phyloP scores from a whole-genome alignment of 1,284 basidiomycete species.

The Ustilago nuda region DNA sequence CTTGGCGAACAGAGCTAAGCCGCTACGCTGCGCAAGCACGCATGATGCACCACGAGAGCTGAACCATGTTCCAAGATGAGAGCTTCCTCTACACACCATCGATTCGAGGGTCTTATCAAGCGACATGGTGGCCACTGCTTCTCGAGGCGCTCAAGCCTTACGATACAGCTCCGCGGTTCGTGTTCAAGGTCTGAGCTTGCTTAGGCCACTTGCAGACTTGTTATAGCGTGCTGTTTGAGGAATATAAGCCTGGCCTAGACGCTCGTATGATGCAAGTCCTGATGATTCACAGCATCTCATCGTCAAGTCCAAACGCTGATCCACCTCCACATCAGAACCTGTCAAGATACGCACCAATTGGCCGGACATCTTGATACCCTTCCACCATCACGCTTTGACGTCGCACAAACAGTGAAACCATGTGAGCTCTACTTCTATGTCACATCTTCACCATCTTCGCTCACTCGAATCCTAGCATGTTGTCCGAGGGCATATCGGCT shows the following conservation, averaged over 20 bases:
- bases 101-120: constrained; percentile 36
- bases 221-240: neutral
- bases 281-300: neutral
- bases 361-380: neutral
- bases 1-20: constrained; percentile 31
- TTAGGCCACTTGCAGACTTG: neutral
- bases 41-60: constrained; percentile 18
- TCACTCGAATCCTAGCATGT: no score
- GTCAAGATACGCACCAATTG: constrained; percentile 6
- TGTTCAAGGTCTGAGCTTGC: neutral
- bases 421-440: neutral
- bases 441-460: no score
- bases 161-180: neutral
- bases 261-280: neutral
- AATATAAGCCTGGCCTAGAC: neutral
- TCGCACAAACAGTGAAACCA: neutral
- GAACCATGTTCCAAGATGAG: constrained; percentile 32
- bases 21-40: constrained; percentile 32
- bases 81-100: constrained; percentile 30
- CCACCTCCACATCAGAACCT: constrained; percentile 2
- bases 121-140: constrained; percentile 10
- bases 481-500: no score
- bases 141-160: neutral
- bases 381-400: neutral
- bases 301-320: neutral